phyloP scores from a whole-genome alignment of 805 yeast species.

The Cyberlindnera mrakii region DNA sequence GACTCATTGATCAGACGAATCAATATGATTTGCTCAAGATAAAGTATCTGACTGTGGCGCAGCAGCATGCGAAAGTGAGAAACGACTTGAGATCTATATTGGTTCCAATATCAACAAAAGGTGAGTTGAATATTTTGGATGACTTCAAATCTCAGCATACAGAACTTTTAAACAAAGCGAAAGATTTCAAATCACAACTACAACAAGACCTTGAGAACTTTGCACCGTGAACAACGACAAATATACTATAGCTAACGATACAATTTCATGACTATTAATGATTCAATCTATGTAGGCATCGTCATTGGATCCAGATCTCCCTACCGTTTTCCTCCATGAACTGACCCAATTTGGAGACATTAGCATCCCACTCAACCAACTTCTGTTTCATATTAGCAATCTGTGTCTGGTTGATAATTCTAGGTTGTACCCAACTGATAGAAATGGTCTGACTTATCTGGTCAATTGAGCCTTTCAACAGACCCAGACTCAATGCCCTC shows the following conservation, averaged over 20 bases:
- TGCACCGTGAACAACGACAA: constrained; percentile 1
- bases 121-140: not conserved
- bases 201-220: constrained; percentile 1
- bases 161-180: not conserved
- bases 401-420: constrained; percentile 81
- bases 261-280: too few relatives aligned
- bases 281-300: too few relatives aligned
- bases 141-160: not conserved
- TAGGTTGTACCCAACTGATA: constrained; percentile 93
- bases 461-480: constrained; percentile 86
- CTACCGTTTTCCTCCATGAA: constrained; percentile 58
- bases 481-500: constrained; percentile 80
- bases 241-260: not conserved
- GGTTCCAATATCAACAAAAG: not conserved
- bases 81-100: not conserved
- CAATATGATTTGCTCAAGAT: constrained; percentile 17
- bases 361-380: constrained; percentile 70
- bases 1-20: constrained; percentile 22
- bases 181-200: not conserved
- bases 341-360: constrained; percentile 58
- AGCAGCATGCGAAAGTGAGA: not conserved
- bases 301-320: constrained; percentile 51
- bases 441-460: constrained; percentile 75
- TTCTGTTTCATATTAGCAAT: constrained; percentile 69
- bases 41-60: constrained; percentile 1